These are phyloP conservation scores for Tetradesmus obliquus DNA, from an alignment of 139 green algal species.

Conservation along the genomic window DNA sequence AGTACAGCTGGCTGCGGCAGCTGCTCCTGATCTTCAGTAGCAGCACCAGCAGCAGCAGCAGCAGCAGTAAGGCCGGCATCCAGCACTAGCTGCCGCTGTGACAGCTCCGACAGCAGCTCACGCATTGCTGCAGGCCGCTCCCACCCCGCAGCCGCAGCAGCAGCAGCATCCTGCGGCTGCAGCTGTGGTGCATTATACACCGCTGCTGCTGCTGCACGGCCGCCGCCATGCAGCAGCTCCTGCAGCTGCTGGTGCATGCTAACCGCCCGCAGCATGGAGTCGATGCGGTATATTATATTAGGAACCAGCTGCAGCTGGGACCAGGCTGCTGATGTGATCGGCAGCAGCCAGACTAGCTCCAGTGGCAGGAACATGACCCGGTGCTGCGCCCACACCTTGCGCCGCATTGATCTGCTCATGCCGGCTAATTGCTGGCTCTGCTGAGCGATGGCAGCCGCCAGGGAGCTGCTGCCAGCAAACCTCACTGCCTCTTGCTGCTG, in stretches of 20 bases:
- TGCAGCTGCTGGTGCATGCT: constrained; percentile 39
- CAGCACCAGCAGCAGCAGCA: constrained; percentile 5
- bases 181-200: constrained; percentile 2
- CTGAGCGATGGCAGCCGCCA: neutral
- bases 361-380: constrained; percentile 39
- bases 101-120: constrained; percentile 22
- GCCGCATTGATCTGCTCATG: constrained; percentile 5
- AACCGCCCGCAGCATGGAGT: constrained; percentile 9
- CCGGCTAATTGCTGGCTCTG: neutral
- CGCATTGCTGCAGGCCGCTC: neutral
- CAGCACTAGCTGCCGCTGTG: neutral
- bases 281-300: constrained; percentile 16
- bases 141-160: constrained; percentile 7
- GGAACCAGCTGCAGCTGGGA: constrained; percentile 31
- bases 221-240: constrained; percentile 18
- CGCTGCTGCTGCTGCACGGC: constrained; percentile 26
- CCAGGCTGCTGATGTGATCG: constrained; percentile 10
- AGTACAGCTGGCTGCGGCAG: neutral
- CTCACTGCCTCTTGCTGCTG: neutral
- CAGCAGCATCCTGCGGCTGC: neutral
- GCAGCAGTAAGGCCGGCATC: neutral
- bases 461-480: neutral
- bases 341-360: constrained; percentile 45
- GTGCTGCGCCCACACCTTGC: constrained; percentile 19
- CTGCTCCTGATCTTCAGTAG: constrained; percentile 7